A percentile compares a stretch with the other conserved stretches of the same genome.
Evolutionary conservation across 495 filamentous ascomycete species (phyloP).

Genomic region (Podospora pseudoanserina): DNA sequence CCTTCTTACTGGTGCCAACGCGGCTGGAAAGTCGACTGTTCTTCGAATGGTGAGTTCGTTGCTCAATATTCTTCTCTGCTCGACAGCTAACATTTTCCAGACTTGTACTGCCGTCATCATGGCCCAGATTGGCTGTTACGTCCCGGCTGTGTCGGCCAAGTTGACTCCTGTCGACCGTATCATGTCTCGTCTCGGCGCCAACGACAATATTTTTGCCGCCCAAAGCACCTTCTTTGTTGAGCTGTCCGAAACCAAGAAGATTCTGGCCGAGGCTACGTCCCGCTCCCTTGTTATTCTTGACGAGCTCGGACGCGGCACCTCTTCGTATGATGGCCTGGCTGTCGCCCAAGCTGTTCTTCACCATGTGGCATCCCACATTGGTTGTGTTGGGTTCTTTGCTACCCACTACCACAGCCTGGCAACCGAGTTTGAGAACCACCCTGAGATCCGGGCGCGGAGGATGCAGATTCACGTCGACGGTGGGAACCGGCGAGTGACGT

Average conservation of each 20-base stretch:
- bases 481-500: constrained; percentile 75
- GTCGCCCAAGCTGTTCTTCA: constrained; percentile 96
- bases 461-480: constrained; percentile 97
- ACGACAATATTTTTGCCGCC: constrained; percentile 98
- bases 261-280: constrained; percentile 89
- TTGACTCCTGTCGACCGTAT: constrained; percentile 93
- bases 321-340: constrained; percentile 90
- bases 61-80: constrained; percentile 10
- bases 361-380: constrained; percentile 88
- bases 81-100: constrained; percentile 30
- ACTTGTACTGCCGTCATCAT: constrained; percentile 94
- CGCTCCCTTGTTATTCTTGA: constrained; percentile 96
- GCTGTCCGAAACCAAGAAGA: constrained; percentile 96
- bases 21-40: constrained; percentile 97
- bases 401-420: constrained; percentile 97
- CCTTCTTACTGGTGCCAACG: constrained; percentile 93
- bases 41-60: constrained; percentile 75
- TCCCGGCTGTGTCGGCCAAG: constrained; percentile 78
- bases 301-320: constrained; percentile 92
- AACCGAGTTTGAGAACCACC: constrained; percentile 80
- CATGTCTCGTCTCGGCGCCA: constrained; percentile 97
- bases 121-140: constrained; percentile 95
- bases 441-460: constrained; percentile 76
- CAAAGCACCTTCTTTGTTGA: constrained; percentile 99
- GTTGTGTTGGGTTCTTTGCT: constrained; percentile 93